Percentiles rank a stretch among this genome's conserved stretches.
Conservation (phyloP, 805 yeast species). For the Torulaspora indica region DNA sequence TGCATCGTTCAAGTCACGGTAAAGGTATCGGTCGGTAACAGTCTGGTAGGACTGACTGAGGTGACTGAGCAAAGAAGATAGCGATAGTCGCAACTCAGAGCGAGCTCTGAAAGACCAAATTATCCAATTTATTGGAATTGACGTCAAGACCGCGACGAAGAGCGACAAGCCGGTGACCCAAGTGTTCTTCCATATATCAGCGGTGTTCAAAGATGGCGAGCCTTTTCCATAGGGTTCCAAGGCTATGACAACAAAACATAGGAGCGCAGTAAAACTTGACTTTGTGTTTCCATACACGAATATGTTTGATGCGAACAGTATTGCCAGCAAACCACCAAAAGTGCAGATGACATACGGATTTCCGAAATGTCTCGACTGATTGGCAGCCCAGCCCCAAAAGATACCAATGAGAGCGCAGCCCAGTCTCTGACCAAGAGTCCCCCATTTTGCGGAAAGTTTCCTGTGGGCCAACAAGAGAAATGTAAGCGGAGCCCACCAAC, state of each 20-base stretch:
- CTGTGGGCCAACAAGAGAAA: constrained; percentile 41
- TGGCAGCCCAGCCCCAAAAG: constrained; percentile 47
- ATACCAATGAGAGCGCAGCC: constrained; percentile 39
- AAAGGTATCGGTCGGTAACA: constrained; percentile 45
- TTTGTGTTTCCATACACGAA: constrained; percentile 40
- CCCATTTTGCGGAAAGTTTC: constrained; percentile 39
- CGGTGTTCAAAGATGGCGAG: constrained; percentile 15
- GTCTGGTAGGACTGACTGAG: constrained; percentile 45
- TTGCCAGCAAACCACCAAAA: constrained; percentile 38
- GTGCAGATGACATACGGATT: constrained; percentile 40
- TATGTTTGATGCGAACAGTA: constrained; percentile 35
- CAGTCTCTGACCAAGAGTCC: constrained; percentile 33
- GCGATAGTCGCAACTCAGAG: constrained; percentile 39
- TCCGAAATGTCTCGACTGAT: constrained; percentile 38
- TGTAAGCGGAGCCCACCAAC: constrained; percentile 43
- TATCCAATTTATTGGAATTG: constrained; percentile 42
- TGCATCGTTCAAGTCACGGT: constrained; percentile 44
- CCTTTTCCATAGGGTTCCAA: constrained; percentile 32
- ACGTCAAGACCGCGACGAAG: constrained; percentile 37
- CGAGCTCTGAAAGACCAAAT: constrained; percentile 48
- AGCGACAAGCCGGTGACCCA: constrained; percentile 42
- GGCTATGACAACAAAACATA: constrained; percentile 41
- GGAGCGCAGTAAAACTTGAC: constrained; percentile 40
- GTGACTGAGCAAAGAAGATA: constrained; percentile 40
- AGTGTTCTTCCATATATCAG: constrained; percentile 35